Conservation (phyloP, 176 grass and related monocot genomes). For the Carex pumila region DNA sequence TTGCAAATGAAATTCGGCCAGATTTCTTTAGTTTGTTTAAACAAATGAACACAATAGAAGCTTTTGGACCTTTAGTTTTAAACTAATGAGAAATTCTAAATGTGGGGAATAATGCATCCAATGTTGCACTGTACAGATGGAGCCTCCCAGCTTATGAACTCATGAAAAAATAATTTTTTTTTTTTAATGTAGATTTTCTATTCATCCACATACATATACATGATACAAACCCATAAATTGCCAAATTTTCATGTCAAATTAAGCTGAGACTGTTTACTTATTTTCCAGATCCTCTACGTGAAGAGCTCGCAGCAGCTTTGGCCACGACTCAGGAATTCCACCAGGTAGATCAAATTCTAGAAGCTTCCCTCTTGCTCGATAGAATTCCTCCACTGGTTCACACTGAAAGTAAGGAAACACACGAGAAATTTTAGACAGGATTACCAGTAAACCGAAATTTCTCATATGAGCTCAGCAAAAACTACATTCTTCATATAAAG, state of each 20-base stretch:
- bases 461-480: background rate
- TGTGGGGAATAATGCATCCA: background rate
- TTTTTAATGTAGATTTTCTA: background rate
- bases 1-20: background rate
- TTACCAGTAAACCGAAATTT: background rate
- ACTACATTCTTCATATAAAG: background rate
- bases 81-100: background rate
- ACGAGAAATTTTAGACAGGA: background rate
- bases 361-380: conserved; percentile 61
- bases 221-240: background rate
- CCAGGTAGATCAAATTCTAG: conserved; percentile 84
- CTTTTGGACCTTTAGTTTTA: background rate
- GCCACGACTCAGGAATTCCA: conserved; percentile 72
- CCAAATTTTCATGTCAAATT: background rate
- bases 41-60: background rate
- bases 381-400: conserved; percentile 84
- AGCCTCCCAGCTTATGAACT: background rate
- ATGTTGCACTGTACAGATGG: background rate
- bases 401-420: conserved; percentile 35
- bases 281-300: conserved; percentile 58
- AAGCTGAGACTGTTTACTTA: conserved; percentile 55
- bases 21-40: background rate
- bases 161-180: background rate
- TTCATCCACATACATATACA: background rate
- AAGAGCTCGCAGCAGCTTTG: conserved; percentile 72